phyloP scores from a whole-genome alignment of 148 eudicot genomes.

The Linanthus parryae region DNA sequence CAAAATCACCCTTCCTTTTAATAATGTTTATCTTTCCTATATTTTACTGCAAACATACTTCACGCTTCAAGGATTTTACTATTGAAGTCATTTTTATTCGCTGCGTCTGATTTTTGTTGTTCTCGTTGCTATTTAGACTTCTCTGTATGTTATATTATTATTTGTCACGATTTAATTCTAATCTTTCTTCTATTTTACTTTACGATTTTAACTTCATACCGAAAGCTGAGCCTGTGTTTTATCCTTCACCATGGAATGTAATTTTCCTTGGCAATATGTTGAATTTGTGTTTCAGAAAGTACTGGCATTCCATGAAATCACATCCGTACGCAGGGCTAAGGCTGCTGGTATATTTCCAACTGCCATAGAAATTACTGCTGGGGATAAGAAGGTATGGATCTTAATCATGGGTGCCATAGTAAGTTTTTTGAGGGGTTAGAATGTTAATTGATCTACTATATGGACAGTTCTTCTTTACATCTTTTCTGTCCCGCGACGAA shows the following conservation, averaged over 20 bases:
- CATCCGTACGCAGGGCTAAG: conserved; percentile 82
- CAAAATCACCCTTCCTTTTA: too few relatives aligned
- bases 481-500: conserved; percentile 94
- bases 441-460: too few relatives aligned
- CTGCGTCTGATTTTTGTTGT: conserved; percentile 1
- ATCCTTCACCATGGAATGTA: too few relatives aligned
- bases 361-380: conserved; percentile 83
- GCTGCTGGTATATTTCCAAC: conserved; percentile 94
- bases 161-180: too few relatives aligned
- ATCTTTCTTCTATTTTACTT: not conserved
- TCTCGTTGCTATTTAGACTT: conserved; percentile 4
- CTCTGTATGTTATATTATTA: too few relatives aligned
- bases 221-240: too few relatives aligned
- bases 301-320: conserved; percentile 68
- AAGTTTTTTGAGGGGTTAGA: too few relatives aligned
- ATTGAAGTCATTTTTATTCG: too few relatives aligned
- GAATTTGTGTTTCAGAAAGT: conserved; percentile 50
- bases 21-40: too few relatives aligned
- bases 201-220: conserved; percentile 2
- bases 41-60: too few relatives aligned
- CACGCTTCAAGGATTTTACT: too few relatives aligned
- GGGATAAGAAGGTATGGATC: conserved; percentile 57
- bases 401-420: conserved; percentile 2
- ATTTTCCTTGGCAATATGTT: too few relatives aligned
- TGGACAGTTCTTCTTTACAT: conserved; percentile 81